Evolutionary conservation across 2,329 filamentous ascomycete genomes (phyloP).

Genomic region (Chrysosporium queenslandicum): DNA sequence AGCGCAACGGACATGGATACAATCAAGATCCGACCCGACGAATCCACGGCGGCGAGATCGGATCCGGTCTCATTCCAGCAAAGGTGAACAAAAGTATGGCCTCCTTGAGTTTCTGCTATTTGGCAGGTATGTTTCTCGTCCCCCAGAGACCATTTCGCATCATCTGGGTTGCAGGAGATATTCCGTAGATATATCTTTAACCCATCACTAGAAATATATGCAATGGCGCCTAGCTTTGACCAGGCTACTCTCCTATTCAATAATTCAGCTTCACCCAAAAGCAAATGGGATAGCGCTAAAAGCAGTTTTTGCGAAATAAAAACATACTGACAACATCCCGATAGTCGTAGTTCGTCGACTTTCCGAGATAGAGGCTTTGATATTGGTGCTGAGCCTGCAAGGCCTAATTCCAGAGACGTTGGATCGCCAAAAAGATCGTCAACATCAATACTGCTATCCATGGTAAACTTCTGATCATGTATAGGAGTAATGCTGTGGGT

Average conservation of each 20-base stretch:
- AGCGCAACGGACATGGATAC: conserved; percentile 61
- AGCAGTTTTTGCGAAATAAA: not conserved
- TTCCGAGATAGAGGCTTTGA: conserved; percentile 61
- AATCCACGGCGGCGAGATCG: conserved; percentile 76
- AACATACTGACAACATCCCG: conserved; percentile 73
- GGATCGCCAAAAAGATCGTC: conserved; percentile 67
- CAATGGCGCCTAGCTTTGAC: conserved; percentile 80
- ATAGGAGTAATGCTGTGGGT: not conserved
- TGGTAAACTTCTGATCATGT: conserved; percentile 17
- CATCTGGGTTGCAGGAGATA: conserved; percentile 56
- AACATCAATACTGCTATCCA: conserved; percentile 52
- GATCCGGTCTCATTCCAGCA: conserved; percentile 68
- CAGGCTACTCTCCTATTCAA: conserved; percentile 62
- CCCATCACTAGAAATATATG: conserved; percentile 65
- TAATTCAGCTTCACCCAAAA: not conserved
- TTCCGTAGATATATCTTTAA: conserved; percentile 61
- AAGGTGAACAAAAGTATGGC: conserved; percentile 64
- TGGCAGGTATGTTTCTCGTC: conserved; percentile 57
- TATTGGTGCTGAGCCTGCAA: conserved; percentile 45
- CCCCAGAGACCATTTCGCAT: conserved; percentile 66
- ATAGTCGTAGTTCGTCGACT: conserved; percentile 63
- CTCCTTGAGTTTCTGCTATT: conserved; percentile 51
- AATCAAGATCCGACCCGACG: conserved; percentile 65
- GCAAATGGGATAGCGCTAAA: not conserved
- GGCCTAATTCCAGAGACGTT: conserved; percentile 48